Percentiles rank a stretch among this genome's conserved stretches.
phyloP scores from a whole-genome alignment of 371 early-diverging fungal genomes.

The Mucor racemosus region DNA sequence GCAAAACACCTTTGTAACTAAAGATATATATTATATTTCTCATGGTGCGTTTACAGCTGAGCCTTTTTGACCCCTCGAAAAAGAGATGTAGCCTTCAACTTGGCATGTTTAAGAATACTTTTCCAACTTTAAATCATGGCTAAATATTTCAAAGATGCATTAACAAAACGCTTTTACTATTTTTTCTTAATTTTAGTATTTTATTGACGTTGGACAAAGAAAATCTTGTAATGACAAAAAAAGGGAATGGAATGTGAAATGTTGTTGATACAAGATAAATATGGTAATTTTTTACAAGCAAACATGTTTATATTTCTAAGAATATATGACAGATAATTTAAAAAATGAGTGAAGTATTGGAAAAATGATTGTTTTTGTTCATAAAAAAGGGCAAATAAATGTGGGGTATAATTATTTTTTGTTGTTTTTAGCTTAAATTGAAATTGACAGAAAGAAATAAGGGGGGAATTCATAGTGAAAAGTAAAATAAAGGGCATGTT shows the following conservation, averaged over 20 bases:
- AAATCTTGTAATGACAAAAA: neutral
- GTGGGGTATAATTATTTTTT: neutral
- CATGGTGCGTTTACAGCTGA: no score
- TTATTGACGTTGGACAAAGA: conserved; percentile 3
- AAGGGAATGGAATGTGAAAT: conserved; percentile 6
- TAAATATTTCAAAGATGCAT: no score
- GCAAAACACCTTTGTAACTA: no score
- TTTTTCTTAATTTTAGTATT: neutral
- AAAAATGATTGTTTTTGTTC: neutral
- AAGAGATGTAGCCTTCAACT: no score
- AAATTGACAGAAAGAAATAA: neutral
- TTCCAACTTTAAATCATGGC: no score
- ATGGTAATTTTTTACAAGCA: neutral
- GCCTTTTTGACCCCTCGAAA: no score
- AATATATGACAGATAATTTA: neutral
- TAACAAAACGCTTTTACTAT: no score
- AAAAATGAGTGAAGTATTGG: neutral
- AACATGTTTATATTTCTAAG: neutral
- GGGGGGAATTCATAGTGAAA: neutral
- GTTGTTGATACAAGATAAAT: neutral
- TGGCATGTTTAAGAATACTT: no score
- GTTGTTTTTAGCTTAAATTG: conserved; percentile 1
- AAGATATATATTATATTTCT: no score
- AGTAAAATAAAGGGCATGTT: neutral
- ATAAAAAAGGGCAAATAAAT: neutral